These are phyloP conservation scores for Apodospora peruviana DNA, from an alignment of 495 filamentous ascomycete species.

Conservation along the genomic window DNA sequence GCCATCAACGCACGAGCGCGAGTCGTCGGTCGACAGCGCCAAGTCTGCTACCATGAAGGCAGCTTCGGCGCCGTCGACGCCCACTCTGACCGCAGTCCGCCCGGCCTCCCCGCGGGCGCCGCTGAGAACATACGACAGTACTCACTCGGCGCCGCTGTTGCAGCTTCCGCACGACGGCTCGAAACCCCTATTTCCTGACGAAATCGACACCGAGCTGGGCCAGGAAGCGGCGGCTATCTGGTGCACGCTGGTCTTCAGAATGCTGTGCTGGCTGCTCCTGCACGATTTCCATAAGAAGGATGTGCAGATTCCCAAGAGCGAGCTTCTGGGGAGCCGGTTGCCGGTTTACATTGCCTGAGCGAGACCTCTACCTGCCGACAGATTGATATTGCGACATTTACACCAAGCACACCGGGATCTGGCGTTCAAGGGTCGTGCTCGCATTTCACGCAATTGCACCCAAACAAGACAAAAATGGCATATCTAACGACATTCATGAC, in stretches of 20 bases:
- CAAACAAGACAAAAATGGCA: too few species aligned
- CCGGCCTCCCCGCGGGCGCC: background rate
- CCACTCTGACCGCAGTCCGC: background rate
- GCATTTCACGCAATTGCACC: too few species aligned
- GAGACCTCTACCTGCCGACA: background rate
- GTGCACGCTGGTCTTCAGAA: conserved; percentile 44
- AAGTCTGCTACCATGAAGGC: background rate
- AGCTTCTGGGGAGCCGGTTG: conserved; percentile 41
- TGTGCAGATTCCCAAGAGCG: conserved; percentile 40
- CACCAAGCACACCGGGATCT: too few species aligned
- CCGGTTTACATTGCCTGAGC: conserved; percentile 36
- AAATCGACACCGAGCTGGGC: conserved; percentile 8
- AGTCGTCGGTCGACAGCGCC: conserved; percentile 8
- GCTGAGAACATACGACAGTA: conserved; percentile 1
- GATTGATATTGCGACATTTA: too few species aligned
- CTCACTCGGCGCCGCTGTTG: conserved; percentile 10
- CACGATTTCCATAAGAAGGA: conserved; percentile 48
- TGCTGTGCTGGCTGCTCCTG: conserved; percentile 48
- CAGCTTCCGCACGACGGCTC: background rate
- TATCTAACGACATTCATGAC: too few species aligned
- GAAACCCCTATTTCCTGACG: background rate
- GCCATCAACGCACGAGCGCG: conserved; percentile 10
- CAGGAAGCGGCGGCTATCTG: conserved; percentile 29
- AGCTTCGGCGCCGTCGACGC: conserved; percentile 1
- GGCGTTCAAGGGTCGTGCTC: too few species aligned